phyloP scores from a whole-genome alignment of 2,329 filamentous ascomycete species.

The Diaporthe sp. region DNA sequence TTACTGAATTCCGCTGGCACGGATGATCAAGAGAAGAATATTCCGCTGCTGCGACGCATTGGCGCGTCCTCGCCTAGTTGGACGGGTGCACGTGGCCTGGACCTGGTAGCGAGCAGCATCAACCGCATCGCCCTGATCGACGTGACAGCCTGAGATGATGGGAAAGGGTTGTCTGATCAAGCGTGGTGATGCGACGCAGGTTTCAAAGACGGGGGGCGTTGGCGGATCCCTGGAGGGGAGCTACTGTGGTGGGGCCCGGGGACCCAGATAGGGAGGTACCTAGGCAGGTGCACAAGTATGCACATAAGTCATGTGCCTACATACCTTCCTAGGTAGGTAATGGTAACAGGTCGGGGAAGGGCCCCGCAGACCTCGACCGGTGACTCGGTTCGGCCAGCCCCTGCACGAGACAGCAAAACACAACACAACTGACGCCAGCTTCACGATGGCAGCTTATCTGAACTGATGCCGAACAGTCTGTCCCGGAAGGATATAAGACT shows the following conservation, averaged over 20 bases:
- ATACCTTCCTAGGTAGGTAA: too few species aligned
- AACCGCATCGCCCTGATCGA: conserved; percentile 5
- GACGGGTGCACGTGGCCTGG: not conserved
- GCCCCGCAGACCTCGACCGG: conserved; percentile 10
- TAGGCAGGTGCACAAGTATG: too few species aligned
- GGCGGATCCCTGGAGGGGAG: not conserved
- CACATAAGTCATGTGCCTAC: too few species aligned
- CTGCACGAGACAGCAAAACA: not conserved
- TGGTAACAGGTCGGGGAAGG: not conserved
- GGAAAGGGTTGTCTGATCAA: conserved; percentile 26
- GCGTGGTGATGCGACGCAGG: conserved; percentile 27
- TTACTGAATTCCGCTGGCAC: conserved; percentile 22
- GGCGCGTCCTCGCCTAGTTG: not conserved
- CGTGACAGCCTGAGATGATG: conserved; percentile 5
- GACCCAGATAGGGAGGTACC: too few species aligned
- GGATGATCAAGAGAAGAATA: conserved; percentile 10
- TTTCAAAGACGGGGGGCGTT: conserved; percentile 28
- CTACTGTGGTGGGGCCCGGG: too few species aligned
- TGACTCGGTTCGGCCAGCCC: conserved; percentile 24
- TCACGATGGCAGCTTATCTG: not conserved
- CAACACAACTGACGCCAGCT: not conserved
- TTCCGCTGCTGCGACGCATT: not conserved
- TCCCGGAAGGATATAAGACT: not conserved
- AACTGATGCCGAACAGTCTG: not conserved
- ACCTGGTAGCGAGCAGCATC: not conserved